Conservation (phyloP, 257 asterid species). For the Agastache rugosa region DNA sequence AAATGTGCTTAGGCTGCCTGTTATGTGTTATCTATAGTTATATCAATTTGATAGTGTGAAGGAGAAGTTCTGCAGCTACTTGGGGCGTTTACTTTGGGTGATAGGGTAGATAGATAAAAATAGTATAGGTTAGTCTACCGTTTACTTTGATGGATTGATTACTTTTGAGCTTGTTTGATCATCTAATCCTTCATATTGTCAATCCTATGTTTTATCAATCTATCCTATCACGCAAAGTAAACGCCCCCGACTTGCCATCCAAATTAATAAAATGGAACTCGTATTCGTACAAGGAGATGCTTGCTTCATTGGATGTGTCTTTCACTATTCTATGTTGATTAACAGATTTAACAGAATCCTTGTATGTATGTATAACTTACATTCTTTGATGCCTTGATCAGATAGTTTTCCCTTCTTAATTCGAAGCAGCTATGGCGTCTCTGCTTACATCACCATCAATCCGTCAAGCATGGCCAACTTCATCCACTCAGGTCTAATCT, state of each 20-base stretch:
- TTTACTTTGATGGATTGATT: too few relatives aligned
- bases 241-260: too few relatives aligned
- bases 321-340: not conserved
- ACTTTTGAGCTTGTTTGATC: too few relatives aligned
- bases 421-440: constrained; percentile 52
- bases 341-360: not conserved
- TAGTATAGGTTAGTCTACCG: too few relatives aligned
- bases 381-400: not conserved
- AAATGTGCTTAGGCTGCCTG: not conserved
- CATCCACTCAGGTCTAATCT: constrained; percentile 50
- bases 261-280: not conserved
- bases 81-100: too few relatives aligned
- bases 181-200: too few relatives aligned
- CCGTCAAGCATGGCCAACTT: constrained; percentile 46
- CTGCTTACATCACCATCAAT: constrained; percentile 47
- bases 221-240: too few relatives aligned
- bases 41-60: not conserved
- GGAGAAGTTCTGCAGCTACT: not conserved
- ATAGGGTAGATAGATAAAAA: too few relatives aligned
- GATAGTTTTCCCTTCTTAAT: constrained; percentile 16
- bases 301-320: not conserved
- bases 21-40: not conserved
- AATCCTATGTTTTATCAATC: too few relatives aligned
- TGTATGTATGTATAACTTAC: constrained; percentile 23
- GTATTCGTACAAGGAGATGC: not conserved